Base-by-base conservation (phyloP, 2,329 filamentous ascomycete species). In the Graphiopsis chlorocephala region DNA sequence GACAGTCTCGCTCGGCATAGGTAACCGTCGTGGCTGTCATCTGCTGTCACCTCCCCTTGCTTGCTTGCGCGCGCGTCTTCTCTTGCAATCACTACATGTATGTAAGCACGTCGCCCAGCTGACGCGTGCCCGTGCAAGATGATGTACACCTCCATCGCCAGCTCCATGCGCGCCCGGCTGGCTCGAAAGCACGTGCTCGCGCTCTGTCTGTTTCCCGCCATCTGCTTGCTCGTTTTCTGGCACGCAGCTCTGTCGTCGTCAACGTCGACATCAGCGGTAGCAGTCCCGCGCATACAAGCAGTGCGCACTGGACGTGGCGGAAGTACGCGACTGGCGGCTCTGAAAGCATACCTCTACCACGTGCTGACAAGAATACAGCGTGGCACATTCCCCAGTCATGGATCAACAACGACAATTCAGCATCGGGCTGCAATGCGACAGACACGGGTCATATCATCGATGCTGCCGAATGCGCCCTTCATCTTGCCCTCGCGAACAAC, bases 391-490 rank as follows among this genome's bases (percentile, higher is more conserved):
- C 53, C 26, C 28, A 35, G n/a, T 56, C 53, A 25, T 56, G 53
- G 53, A 25, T 23, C 29, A 11, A 31, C 7, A 33, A 26, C 12
- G 53, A 38, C 53, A 38, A 4, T 2, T 35, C 31, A 23, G 29
- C 31, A 23, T 56, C 53, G 8, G 31, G 53, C 8, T 56, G 53
- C 53, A 38, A 26, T 8, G 14, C 29, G n/a, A 38, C 29, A 20
- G 11, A 56, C 10, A 33, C 23, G 3, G 29, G 14, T 17, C n/a
- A 56, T 12, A 56, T 65, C 25, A 17, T 62, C 17, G 57, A 65
- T 23, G 63, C 63, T n/a, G 63, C 63, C 4, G 63, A 65, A 47
- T 65, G 57, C 15, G 63, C 57, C 14, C 63, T 61, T 15, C 28
- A 17, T 8, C 63, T 61, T 12, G 58, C 63, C 1, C 57, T 65